Evolutionary conservation across 2,329 filamentous ascomycete genomes (phyloP), one percentile per base, ranked within the genome.

Genomic region (Aureobasidium sp.): DNA sequence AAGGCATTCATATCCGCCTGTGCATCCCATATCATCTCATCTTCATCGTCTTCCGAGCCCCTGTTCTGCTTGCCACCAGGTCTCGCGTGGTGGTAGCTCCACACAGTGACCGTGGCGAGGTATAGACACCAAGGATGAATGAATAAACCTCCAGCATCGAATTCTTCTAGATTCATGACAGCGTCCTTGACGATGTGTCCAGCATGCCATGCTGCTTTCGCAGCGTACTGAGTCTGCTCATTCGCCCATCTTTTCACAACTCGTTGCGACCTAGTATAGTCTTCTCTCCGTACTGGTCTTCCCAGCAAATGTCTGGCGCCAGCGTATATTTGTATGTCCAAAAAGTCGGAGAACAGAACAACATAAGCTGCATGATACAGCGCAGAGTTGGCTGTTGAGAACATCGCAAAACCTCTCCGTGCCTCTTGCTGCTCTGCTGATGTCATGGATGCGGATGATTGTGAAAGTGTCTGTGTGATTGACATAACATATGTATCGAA

Each of bases 71-170:
- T 41, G 42, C 50, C 62, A 45, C 51, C 50, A 30, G 66, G 61
- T 27, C 65, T 66, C 27, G 73, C 73, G 54, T 81, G 79, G 66
- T 84, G 81, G 59, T 82, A 83, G 0, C 79, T 78, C 83, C 83
- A 86, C 36, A 80, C 78, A 0, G 81, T 81, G 44, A 86, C 66
- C 0, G 83, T 84, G 0, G 81, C 81, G 1, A 87, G 72, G 65
- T 85, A 86, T 13, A 86, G 68, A 64, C 81, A 83, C 84, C 84
- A 86, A 0, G 83, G 81, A 21, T 85, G 82, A 66, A 86, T 83
- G 67, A 85, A 85, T 0, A 82, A 72, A 47, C 81, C 79, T 45
- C 78, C 78, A 2, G 79, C 76, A 25, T 82, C 80, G 62, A 78
- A 79, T 39, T 81, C 77, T 13, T 80, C 75, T 2, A 84, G 71